Conservation (phyloP, 495 filamentous ascomycete species). For the Penicillium cosmopolitanum region DNA sequence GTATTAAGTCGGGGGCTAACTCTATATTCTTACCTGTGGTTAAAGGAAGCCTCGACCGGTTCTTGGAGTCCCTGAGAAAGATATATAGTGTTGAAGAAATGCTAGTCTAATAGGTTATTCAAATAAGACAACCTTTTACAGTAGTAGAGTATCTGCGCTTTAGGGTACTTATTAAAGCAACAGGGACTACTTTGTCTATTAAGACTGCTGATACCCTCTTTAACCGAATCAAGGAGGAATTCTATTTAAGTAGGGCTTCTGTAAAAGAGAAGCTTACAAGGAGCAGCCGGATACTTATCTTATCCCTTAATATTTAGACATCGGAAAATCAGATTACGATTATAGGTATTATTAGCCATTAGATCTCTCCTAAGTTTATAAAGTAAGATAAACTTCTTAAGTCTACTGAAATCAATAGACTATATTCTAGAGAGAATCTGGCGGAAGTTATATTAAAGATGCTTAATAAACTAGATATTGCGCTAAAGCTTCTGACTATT, state of each 20-base stretch:
- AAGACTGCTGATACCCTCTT: constrained; percentile 17
- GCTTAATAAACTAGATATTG: too few relatives aligned
- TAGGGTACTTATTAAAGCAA: constrained; percentile 20
- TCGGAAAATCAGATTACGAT: constrained; percentile 18
- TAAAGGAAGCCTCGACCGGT: constrained; percentile 10
- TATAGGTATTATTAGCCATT: constrained; percentile 20
- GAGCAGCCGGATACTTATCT: constrained; percentile 17
- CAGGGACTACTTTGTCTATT: constrained; percentile 14
- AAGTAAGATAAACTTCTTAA: constrained; percentile 12
- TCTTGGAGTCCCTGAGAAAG: constrained; percentile 14
- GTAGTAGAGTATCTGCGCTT: constrained; percentile 18
- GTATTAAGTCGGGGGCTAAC: constrained; percentile 11
- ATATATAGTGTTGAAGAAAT: constrained; percentile 15
- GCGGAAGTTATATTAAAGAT: too few relatives aligned
- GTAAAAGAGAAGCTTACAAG: constrained; percentile 18
- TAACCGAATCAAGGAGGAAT: constrained; percentile 18
- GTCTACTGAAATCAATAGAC: too few relatives aligned
- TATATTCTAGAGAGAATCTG: too few relatives aligned
- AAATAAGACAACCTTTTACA: constrained; percentile 19
- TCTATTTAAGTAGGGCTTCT: constrained; percentile 13
- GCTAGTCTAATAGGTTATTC: constrained; percentile 14
- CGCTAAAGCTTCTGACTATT: too few relatives aligned
- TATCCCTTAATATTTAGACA: too few relatives aligned
- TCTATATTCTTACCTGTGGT: constrained; percentile 12
- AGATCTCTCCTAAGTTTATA: constrained; percentile 16